Conservation (phyloP, 106 monocot species). For the Dactylorhiza incarnata region DNA sequence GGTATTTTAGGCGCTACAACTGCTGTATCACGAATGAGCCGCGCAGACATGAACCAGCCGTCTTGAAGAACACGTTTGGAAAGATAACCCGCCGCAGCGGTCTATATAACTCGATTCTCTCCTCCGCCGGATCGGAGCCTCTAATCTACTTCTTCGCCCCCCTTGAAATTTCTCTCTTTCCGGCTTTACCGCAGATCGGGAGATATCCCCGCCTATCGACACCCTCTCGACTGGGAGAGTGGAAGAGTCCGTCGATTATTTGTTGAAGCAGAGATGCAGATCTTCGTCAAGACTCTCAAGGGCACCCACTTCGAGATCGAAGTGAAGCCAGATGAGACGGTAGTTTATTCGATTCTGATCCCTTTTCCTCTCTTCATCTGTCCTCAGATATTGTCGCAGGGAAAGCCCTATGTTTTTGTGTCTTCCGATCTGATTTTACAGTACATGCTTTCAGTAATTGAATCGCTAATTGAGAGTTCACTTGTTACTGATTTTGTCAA, state of each 20-base stretch:
- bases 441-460: neutral
- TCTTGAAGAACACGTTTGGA: neutral
- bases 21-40: neutral
- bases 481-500: neutral
- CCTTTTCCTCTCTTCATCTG: neutral
- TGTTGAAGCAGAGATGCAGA: constrained; percentile 13
- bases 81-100: neutral
- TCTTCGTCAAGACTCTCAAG: constrained; percentile 25
- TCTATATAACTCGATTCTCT: neutral
- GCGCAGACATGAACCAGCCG: neutral
- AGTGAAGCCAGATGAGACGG: constrained; percentile 15
- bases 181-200: constrained; percentile 1
- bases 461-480: neutral
- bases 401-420: neutral
- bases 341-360: neutral
- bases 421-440: neutral
- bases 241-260: neutral
- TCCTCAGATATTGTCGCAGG: neutral
- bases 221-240: neutral
- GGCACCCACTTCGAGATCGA: constrained; percentile 26
- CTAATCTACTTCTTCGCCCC: neutral
- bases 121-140: neutral
- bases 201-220: neutral
- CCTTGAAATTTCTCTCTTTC: neutral
- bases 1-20: neutral